Percentiles rank a stretch among this genome's conserved stretches.
These are phyloP conservation scores for Crataegus laevigata DNA, from an alignment of 306 rosid species.

Conservation along the genomic window DNA sequence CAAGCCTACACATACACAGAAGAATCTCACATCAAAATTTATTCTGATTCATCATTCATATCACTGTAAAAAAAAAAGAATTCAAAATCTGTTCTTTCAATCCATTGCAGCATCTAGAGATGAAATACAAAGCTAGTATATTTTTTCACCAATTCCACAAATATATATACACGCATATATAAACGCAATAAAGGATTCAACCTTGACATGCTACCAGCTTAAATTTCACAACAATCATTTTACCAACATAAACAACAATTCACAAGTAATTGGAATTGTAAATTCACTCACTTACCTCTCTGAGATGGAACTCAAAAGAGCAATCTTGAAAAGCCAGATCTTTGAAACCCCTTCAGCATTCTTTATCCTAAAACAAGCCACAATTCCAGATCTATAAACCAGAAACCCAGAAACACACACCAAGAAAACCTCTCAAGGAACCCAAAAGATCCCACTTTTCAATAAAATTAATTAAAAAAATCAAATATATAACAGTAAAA, in stretches of 20 bases:
- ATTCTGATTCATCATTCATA: constrained; percentile 3
- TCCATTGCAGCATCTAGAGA: not conserved
- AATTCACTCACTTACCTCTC: constrained; percentile 18
- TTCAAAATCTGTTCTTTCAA: constrained; percentile 7
- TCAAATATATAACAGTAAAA: constrained; percentile 18
- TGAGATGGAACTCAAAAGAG: constrained; percentile 15
- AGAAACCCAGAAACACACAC: constrained; percentile 4
- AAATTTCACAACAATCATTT: not conserved
- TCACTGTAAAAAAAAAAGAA: not conserved
- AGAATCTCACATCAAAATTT: constrained; percentile 12
- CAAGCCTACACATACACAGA: constrained; percentile 34
- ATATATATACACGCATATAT: not conserved
- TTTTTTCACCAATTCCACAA: constrained; percentile 1
- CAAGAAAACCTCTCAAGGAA: constrained; percentile 4
- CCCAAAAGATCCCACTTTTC: constrained; percentile 19
- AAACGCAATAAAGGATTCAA: constrained; percentile 2
- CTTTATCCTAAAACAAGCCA: constrained; percentile 13
- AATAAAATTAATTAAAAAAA: constrained; percentile 16
- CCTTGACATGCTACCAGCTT: not conserved
- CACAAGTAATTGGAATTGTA: not conserved
- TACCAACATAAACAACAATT: constrained; percentile 4
- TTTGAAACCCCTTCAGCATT: constrained; percentile 35
- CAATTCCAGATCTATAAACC: constrained; percentile 44
- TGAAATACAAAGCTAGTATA: not conserved
- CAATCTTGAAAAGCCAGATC: constrained; percentile 55